Conservation (phyloP, 495 filamentous ascomycete genomes). For the Penicillium daleae region DNA sequence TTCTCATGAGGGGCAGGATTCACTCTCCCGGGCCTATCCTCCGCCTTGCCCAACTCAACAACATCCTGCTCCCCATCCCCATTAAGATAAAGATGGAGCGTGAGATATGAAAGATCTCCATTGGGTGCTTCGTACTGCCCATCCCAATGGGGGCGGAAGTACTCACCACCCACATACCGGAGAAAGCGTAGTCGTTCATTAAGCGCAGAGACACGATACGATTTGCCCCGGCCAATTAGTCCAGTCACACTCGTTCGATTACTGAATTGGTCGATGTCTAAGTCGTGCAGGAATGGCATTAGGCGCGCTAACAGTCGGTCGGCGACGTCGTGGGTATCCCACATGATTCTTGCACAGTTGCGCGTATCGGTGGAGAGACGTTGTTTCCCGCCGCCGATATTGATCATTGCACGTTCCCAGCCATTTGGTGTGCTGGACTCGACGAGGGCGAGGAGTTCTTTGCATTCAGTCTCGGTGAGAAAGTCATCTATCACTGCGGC, state of each 20-base stretch:
- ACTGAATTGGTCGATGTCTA: slow-evolving; percentile 38
- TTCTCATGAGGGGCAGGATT: slow-evolving; percentile 1
- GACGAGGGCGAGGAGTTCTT: slow-evolving; percentile 56
- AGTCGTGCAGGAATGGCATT: slow-evolving; percentile 50
- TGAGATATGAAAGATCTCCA: slow-evolving; percentile 63
- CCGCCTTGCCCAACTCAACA: slow-evolving; percentile 26
- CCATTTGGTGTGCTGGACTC: slow-evolving; percentile 43
- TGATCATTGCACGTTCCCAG: slow-evolving; percentile 57
- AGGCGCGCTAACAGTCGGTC: slow-evolving; percentile 63
- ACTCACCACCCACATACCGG: slow-evolving; percentile 74
- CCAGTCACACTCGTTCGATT: slow-evolving; percentile 51
- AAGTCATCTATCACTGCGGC: slow-evolving; percentile 70
- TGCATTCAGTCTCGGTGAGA: slow-evolving; percentile 63
- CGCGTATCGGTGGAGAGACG: slow-evolving; percentile 57
- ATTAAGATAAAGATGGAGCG: slow-evolving; percentile 87
- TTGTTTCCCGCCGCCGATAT: slow-evolving; percentile 66
- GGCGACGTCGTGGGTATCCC: slow-evolving; percentile 65
- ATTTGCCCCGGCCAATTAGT: slow-evolving; percentile 44
- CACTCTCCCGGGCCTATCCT: not conserved
- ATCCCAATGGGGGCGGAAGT: slow-evolving; percentile 81
- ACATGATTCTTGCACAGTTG: slow-evolving; percentile 76
- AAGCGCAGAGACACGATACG: slow-evolving; percentile 59
- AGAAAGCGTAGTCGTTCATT: slow-evolving; percentile 85
- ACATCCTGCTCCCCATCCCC: slow-evolving; percentile 52
- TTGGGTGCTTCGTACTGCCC: slow-evolving; percentile 65